Percentiles rank a stretch among this genome's conserved stretches.
These are phyloP conservation scores for Peniophora sp. DNA, from an alignment of 1,284 basidiomycete species.

Conservation along the genomic window DNA sequence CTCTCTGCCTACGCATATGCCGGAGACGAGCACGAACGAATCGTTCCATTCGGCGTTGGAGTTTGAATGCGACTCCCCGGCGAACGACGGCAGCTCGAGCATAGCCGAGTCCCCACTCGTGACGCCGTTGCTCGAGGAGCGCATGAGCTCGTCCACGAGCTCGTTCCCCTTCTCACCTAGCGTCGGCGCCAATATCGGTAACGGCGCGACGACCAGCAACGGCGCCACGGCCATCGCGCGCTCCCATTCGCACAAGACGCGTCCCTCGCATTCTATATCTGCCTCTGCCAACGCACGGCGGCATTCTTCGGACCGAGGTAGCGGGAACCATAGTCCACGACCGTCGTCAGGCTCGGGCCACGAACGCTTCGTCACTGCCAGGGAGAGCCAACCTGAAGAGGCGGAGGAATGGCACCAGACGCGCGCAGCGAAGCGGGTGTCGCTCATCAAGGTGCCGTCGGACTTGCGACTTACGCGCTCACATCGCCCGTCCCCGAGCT, in stretches of 20 bases:
- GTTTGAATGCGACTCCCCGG: conserved; percentile 27
- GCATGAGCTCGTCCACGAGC: conserved; percentile 3
- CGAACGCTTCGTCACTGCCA: conserved; percentile 37
- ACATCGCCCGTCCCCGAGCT: not conserved
- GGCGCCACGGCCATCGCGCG: not conserved
- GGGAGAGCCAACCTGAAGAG: conserved; percentile 45
- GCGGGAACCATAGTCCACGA: not conserved
- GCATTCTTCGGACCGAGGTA: not conserved
- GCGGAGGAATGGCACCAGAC: conserved; percentile 84
- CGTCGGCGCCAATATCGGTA: not conserved
- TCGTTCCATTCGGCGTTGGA: conserved; percentile 65
- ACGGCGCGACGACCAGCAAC: not conserved
- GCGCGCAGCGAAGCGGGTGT: conserved; percentile 75
- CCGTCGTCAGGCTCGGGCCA: conserved; percentile 18
- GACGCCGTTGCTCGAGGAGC: conserved; percentile 12
- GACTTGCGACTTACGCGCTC: conserved; percentile 31
- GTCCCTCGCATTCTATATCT: not conserved
- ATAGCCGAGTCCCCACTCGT: conserved; percentile 36
- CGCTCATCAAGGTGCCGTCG: conserved; percentile 64
- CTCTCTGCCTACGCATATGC: no score
- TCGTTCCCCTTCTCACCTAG: conserved; percentile 6
- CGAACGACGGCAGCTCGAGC: conserved; percentile 55
- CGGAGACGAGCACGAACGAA: conserved; percentile 29
- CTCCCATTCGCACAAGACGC: not conserved
- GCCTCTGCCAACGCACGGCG: not conserved